Evolutionary conservation across 306 rosid genomes (phyloP), one percentile per base, ranked within the genome.

Genomic region (Chamaecrista fasciculata): DNA sequence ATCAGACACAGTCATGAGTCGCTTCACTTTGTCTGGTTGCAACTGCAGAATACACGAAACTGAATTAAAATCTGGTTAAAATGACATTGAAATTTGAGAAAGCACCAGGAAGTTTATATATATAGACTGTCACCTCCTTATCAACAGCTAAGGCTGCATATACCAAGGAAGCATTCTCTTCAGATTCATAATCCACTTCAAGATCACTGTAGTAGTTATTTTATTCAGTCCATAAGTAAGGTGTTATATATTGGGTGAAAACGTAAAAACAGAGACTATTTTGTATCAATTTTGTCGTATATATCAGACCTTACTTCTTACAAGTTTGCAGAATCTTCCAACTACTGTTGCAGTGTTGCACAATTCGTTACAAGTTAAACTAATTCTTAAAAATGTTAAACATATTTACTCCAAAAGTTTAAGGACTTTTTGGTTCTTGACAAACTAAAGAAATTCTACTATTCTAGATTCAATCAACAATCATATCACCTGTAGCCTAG

Each of bases 11-110:
- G 76, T 26, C 92, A 94, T 84, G 66, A 58, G 51, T 71, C 92
- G 86, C 80, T 81, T 88, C 62, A 94, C 96, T 73, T 94, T 94
- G 72, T 91, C 91, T 6, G 97, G 99, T 74, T 91, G 99, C 89
- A 94, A 85, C 92, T 89, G 84, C 83, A 77, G 49, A 5, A 59
- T 39, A 75, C 65, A 82, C 8, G 44, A 48, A 74, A 69, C 26
- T 39, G 50, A 31, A 75, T 82, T 8, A 65, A 72, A 56, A 67
- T 46, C 52, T 43, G 20, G 62, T 5, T 28, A 53, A 62, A 37
- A 69, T 29, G 48, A 1, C 10, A 58, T 1, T 48, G 70, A 3
- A 52, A 61, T 52, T 1, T 48, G 70, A 3, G 57, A 61, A 21
- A 67, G 69, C 40, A 75, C 29, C 49, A 66, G n/a, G 71, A 66